phyloP scores from a whole-genome alignment of 2,329 filamentous ascomycete genomes.

The Penicillium sp. region DNA sequence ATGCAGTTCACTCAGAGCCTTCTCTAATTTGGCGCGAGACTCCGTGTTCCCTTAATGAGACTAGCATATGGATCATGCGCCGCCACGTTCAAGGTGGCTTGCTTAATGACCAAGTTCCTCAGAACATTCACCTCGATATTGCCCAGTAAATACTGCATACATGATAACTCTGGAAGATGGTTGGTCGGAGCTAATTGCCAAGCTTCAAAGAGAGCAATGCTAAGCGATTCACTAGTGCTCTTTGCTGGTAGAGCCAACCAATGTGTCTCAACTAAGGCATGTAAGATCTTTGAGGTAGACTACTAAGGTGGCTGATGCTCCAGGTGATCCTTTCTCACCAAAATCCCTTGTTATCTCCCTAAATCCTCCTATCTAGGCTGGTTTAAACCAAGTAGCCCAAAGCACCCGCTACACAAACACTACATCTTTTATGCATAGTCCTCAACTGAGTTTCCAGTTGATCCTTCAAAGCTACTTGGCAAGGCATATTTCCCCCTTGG shows the following conservation, averaged over 20 bases:
- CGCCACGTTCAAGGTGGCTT: background rate
- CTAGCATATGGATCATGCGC: background rate
- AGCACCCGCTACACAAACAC: too few relatives aligned
- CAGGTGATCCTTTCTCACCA: background rate
- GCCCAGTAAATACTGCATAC: background rate
- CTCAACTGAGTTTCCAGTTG: too few relatives aligned
- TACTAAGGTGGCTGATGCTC: background rate
- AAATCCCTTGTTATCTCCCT: background rate
- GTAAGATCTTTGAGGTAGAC: background rate
- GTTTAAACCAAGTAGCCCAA: too few relatives aligned
- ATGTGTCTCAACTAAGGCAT: background rate
- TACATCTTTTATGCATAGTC: too few relatives aligned
- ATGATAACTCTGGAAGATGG: background rate
- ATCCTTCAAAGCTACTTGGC: background rate
- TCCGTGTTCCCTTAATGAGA: background rate
- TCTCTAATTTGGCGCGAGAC: too few relatives aligned
- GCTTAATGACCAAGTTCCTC: background rate
- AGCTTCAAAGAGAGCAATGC: constrained; percentile 7
- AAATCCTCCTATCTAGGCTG: background rate
- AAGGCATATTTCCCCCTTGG: constrained; percentile 4
- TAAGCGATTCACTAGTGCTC: constrained; percentile 4
- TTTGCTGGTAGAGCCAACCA: background rate
- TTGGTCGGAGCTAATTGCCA: constrained; percentile 3
- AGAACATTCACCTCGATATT: background rate
- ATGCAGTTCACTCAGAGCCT: background rate